Evolutionary conservation across 2,329 filamentous ascomycete species (phyloP).

Genomic region (Xylaria sp.): DNA sequence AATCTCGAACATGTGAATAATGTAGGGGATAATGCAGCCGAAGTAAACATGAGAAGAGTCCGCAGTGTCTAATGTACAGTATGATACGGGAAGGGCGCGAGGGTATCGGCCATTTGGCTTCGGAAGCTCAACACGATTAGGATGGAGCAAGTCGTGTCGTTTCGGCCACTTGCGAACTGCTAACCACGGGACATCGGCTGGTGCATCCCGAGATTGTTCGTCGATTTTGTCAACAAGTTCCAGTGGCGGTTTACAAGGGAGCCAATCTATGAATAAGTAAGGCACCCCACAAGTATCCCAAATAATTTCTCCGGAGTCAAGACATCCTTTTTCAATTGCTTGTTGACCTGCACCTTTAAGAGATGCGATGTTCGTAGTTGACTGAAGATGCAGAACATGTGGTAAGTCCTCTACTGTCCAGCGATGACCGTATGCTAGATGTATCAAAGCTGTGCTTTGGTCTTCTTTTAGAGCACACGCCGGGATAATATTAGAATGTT

Average conservation of each 20-base stretch:
- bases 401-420: slow-evolving; percentile 46
- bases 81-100: slow-evolving; percentile 51
- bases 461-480: slow-evolving; percentile 39
- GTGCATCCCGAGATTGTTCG: slow-evolving; percentile 46
- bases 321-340: slow-evolving; percentile 33
- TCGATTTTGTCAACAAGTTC: slow-evolving; percentile 48
- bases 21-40: slow-evolving; percentile 71
- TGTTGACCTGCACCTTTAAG: slow-evolving; percentile 30
- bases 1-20: slow-evolving; percentile 72
- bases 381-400: slow-evolving; percentile 52
- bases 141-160: slow-evolving; percentile 65
- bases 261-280: slow-evolving; percentile 48
- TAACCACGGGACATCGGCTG: slow-evolving; percentile 56
- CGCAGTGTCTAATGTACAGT: slow-evolving; percentile 57
- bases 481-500: slow-evolving; percentile 14
- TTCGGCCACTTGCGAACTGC: slow-evolving; percentile 56
- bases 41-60: slow-evolving; percentile 53
- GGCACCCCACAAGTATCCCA: slow-evolving; percentile 47
- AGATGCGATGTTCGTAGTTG: slow-evolving; percentile 31
- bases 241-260: slow-evolving; percentile 52
- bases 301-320: slow-evolving; percentile 45
- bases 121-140: background rate
- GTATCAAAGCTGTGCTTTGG: slow-evolving; percentile 53
- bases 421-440: slow-evolving; percentile 56
- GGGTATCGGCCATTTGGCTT: slow-evolving; percentile 48